Conservation (phyloP, 2,329 filamentous ascomycete genomes). For the Colletotrichum gloeosporioides region DNA sequence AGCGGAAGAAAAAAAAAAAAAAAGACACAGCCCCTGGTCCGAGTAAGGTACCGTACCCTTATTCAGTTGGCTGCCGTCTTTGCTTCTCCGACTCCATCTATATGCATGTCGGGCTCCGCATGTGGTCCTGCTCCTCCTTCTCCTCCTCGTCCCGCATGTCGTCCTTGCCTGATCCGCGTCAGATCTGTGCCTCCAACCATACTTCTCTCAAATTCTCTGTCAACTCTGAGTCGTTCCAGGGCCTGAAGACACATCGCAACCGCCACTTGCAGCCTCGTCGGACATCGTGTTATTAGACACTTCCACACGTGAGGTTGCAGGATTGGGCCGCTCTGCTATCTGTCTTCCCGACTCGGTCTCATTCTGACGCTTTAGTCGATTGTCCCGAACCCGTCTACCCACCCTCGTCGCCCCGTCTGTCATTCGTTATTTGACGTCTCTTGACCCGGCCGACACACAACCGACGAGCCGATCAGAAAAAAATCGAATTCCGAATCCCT, state of each 20-base stretch:
- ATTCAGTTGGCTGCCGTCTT: slow-evolving; percentile 13
- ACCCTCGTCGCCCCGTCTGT: neutral
- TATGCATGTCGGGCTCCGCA: slow-evolving; percentile 20
- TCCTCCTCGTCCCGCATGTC: slow-evolving; percentile 17
- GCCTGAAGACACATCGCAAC: slow-evolving; percentile 4
- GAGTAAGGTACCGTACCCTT: slow-evolving; percentile 4
- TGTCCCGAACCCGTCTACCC: neutral
- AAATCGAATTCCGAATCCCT: neutral
- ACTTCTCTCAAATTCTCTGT: slow-evolving; percentile 13
- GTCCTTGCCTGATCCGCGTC: slow-evolving; percentile 22
- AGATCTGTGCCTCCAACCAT: slow-evolving; percentile 7
- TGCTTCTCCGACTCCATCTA: slow-evolving; percentile 20
- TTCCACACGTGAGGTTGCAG: neutral
- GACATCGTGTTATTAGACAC: slow-evolving; percentile 21
- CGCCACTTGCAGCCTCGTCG: neutral
- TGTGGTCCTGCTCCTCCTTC: slow-evolving; percentile 15
- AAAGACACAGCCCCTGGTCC: neutral
- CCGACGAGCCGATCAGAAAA: neutral
- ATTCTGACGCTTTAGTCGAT: neutral
- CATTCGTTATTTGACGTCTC: neutral
- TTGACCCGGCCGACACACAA: neutral
- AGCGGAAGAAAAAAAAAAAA: neutral
- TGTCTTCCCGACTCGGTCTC: neutral
- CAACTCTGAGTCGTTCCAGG: neutral
- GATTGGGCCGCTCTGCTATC: neutral